Base-by-base conservation (phyloP, 2,329 filamentous ascomycete genomes). In the Trichophyton equinum region DNA sequence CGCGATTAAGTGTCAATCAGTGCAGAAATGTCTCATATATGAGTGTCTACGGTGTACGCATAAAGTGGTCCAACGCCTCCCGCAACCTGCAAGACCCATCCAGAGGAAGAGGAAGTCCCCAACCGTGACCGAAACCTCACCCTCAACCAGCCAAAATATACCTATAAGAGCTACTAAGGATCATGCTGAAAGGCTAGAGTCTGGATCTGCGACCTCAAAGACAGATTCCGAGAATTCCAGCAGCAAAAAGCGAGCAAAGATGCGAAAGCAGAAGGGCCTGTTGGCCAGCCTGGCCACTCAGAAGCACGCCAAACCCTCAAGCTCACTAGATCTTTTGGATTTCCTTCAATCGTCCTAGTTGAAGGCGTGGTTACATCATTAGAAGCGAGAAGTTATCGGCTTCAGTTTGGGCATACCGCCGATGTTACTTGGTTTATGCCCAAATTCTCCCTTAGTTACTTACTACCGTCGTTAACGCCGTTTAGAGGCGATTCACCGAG, bases 161-260 rank as follows among this genome's bases (percentile, higher is more conserved):
- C 18, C 38, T 25, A 13, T 36, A 22, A 13, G 22, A 22, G 15
- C 18, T 42, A 18, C 33, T 36, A 11, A 9, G 18, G 3, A 40
- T 42, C 11, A 15, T n/a, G 13, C 36, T n/a, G 22, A 40, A 25
- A 25, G 4, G 11, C 38, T 57, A 3, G 59, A 61, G 57, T 57
- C 36, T 9, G n/a, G 11, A 5, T n/a, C n/a, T 33, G 11, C 15
- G n/a, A 7, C 49, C 27, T 60, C 44, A 36, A 66, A 67, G 46
- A 49, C 62, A n/a, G 62, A 66, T 18, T 66, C 65, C 5, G 71
- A 74, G 1, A 75, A 78, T 49, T 71, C 75, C 13, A 81, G 68
- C 70, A 82, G 79, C 72, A 82, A 82, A 69, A 81, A 81, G 66
- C 73, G 81, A 65, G 79, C 79, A 25, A 82, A 81, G 66, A 73